A percentile compares a stretch with the other conserved stretches of the same genome.
Evolutionary conservation across 768 basidiomycete genomes (phyloP).

Genomic region (Trametes cingulata): DNA sequence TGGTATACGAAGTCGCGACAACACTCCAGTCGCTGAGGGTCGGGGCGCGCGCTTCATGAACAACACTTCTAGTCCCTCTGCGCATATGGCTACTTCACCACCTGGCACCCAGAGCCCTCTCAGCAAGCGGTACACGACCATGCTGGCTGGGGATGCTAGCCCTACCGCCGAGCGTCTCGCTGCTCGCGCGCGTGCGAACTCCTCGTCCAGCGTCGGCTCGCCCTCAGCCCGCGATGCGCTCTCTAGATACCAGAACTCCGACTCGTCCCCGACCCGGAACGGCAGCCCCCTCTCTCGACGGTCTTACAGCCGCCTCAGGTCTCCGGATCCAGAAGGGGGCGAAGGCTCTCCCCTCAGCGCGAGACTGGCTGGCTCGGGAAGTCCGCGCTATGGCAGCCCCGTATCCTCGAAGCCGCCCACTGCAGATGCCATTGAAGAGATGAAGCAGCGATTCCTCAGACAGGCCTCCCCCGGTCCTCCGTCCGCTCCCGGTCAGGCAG

Average conservation of each 20-base stretch:
- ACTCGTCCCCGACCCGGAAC: constrained; percentile 8
- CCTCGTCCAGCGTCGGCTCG: constrained; percentile 16
- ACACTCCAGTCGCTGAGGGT: constrained; percentile 18
- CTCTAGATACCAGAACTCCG: constrained; percentile 15
- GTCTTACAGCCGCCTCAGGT: constrained; percentile 22
- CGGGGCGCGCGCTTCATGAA: constrained; percentile 8
- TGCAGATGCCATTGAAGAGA: constrained; percentile 57
- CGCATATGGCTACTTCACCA: constrained; percentile 10
- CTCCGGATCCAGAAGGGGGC: constrained; percentile 19
- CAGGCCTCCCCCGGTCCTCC: constrained; percentile 31
- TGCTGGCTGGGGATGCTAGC: constrained; percentile 16
- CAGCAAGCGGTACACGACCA: constrained; percentile 13
- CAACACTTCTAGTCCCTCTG: constrained; percentile 8
- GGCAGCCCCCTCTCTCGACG: constrained; percentile 25
- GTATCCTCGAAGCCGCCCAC: constrained; percentile 35
- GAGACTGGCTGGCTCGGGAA: constrained; percentile 14
- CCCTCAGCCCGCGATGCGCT: constrained; percentile 13
- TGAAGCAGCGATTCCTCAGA: constrained; percentile 58
- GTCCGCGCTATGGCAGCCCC: constrained; percentile 26
- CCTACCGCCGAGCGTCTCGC: constrained; percentile 23
- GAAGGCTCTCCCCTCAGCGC: constrained; percentile 18
- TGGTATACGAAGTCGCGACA: constrained; percentile 33
- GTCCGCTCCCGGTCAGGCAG: constrained; percentile 17
- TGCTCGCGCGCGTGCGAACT: constrained; percentile 19
- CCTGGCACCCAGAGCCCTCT: constrained; percentile 12